Percentiles rank a stretch among this genome's conserved stretches.
Conservation (phyloP, 2,329 filamentous ascomycete genomes). For the Aspergillus sp. region DNA sequence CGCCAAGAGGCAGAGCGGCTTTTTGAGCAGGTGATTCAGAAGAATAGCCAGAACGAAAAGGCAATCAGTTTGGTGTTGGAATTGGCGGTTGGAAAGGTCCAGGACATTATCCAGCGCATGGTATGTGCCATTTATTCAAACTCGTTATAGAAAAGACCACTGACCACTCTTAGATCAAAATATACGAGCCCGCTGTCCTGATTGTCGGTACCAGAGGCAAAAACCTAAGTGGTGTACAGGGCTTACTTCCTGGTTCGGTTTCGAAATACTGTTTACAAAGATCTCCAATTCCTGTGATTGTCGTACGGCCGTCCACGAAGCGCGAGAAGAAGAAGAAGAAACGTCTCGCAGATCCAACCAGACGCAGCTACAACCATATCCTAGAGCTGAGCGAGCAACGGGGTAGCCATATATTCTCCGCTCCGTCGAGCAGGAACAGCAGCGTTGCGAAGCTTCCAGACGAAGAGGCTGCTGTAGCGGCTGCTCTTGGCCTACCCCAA, state of each 20-base stretch:
- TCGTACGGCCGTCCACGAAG: slow-evolving; percentile 85
- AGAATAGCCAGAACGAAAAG: slow-evolving; percentile 76
- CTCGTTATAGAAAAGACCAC: not conserved
- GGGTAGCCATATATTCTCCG: slow-evolving; percentile 59
- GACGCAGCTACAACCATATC: slow-evolving; percentile 78
- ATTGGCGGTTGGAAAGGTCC: slow-evolving; percentile 85
- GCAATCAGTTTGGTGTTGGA: slow-evolving; percentile 86
- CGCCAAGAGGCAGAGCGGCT: slow-evolving; percentile 74
- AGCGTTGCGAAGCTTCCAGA: slow-evolving; percentile 50
- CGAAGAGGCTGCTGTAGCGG: slow-evolving; percentile 56
- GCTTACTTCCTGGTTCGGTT: slow-evolving; percentile 83
- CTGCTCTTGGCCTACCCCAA: slow-evolving; percentile 51
- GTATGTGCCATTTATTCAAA: slow-evolving; percentile 54
- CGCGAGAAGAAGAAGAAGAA: slow-evolving; percentile 89
- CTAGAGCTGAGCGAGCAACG: slow-evolving; percentile 64
- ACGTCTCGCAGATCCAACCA: slow-evolving; percentile 73
- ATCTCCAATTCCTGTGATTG: slow-evolving; percentile 89
- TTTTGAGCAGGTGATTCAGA: slow-evolving; percentile 75
- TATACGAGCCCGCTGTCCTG: slow-evolving; percentile 89
- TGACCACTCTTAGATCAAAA: slow-evolving; percentile 68
- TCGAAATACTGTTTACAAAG: slow-evolving; percentile 95
- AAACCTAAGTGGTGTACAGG: slow-evolving; percentile 83
- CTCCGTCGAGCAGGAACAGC: slow-evolving; percentile 51
- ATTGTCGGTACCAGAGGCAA: slow-evolving; percentile 88
- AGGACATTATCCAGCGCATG: slow-evolving; percentile 88